These are phyloP conservation scores for Dendryphion nanum DNA, from an alignment of 2,329 filamentous ascomycete genomes.

Conservation along the genomic window DNA sequence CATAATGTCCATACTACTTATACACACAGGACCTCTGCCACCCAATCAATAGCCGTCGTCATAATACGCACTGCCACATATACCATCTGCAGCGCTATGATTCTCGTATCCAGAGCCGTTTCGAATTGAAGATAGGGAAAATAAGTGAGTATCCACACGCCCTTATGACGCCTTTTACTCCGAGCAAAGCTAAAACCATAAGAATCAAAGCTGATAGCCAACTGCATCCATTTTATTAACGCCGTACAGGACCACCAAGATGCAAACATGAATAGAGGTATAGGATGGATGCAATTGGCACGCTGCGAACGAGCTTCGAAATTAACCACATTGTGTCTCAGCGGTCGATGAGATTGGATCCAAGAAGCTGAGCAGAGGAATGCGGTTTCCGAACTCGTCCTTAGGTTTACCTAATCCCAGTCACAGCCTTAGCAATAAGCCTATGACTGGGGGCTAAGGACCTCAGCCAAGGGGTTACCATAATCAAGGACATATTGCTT, in stretches of 20 bases:
- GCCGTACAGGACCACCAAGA: slow-evolving; percentile 31
- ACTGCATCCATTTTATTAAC: slow-evolving; percentile 35
- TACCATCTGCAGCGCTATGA: slow-evolving; percentile 33
- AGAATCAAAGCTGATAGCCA: slow-evolving; percentile 23
- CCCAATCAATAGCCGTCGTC: slow-evolving; percentile 6
- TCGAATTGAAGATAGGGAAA: slow-evolving; percentile 35
- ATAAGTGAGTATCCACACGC: slow-evolving; percentile 9
- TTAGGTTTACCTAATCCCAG: slow-evolving; percentile 16
- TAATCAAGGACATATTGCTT: slow-evolving; percentile 61
- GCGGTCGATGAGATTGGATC: too few species aligned
- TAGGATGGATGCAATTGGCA: slow-evolving; percentile 15
- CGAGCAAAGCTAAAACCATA: slow-evolving; percentile 17
- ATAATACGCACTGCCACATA: slow-evolving; percentile 22
- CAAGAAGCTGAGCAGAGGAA: too few species aligned
- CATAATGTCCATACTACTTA: slow-evolving; percentile 18
- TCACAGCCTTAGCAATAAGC: slow-evolving; percentile 20
- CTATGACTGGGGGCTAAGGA: too few species aligned
- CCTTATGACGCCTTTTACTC: slow-evolving; percentile 21
- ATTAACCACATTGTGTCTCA: too few species aligned
- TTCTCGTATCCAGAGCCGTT: slow-evolving; percentile 36
- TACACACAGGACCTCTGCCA: slow-evolving; percentile 18
- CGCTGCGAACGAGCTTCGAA: slow-evolving; percentile 15
- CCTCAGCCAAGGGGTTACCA: slow-evolving; percentile 32
- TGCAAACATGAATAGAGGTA: slow-evolving; percentile 33
- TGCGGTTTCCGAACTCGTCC: too few species aligned